Conservation (phyloP, 2,329 filamentous ascomycete genomes). For the Verticillium klebahnii region DNA sequence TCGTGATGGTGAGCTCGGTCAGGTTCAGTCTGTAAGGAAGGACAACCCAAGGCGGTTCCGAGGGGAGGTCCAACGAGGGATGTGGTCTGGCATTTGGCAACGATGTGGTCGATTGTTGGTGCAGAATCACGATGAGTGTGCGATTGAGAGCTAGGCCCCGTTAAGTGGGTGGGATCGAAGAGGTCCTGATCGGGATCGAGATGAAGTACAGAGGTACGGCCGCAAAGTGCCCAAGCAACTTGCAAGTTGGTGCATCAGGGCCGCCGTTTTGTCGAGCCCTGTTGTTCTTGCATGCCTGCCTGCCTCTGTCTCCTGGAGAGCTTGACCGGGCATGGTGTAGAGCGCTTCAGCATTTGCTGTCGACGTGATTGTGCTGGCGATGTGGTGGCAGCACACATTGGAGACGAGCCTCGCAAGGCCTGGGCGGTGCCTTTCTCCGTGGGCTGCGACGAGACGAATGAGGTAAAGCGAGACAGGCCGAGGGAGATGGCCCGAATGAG, state of each 20-base stretch:
- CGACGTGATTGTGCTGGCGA: not conserved
- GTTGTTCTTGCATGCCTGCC: not conserved
- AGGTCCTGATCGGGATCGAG: not conserved
- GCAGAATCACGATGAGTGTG: not conserved
- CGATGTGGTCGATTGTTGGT: not conserved
- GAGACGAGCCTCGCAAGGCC: too few relatives aligned
- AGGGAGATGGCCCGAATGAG: not conserved
- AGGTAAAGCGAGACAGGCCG: not conserved
- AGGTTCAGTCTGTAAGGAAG: not conserved
- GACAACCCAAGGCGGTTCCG: not conserved
- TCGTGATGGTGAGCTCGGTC: not conserved
- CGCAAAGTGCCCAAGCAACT: not conserved
- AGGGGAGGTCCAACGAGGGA: not conserved
- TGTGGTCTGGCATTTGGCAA: not conserved
- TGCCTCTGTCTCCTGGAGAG: not conserved
- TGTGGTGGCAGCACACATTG: not conserved
- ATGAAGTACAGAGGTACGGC: not conserved
- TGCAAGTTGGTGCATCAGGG: not conserved
- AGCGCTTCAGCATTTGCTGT: not conserved
- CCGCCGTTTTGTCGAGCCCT: not conserved
- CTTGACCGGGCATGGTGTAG: not conserved
- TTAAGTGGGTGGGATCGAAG: not conserved
- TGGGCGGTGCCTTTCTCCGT: not conserved
- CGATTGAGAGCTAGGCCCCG: not conserved
- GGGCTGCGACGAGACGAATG: not conserved